Base-by-base conservation (phyloP, 768 basidiomycete genomes). In the Boletus reticulatus region DNA sequence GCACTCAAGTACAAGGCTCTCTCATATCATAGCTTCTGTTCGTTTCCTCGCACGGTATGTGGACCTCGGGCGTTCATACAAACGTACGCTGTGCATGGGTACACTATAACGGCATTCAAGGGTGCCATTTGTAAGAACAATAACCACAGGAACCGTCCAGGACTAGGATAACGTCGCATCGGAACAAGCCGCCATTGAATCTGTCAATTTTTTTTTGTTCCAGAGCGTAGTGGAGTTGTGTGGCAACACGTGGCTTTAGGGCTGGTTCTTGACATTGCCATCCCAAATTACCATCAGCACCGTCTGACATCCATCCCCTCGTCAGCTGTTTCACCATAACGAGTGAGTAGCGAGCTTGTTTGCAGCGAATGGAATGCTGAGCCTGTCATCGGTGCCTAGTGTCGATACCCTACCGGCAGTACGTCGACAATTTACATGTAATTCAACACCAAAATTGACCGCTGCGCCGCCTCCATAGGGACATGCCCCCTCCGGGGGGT, bases 401-500 rank as follows among this genome's bases (percentile, higher is more conserved):
- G 69, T 68, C 65, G 34, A 56, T 65, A 55, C 58, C 55, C 27
- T 69, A 67, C 61, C 57, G 58, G 61, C 72, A 70, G 67, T 71
- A 54, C 32, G 66, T 66, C 11, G 39, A 38, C 38, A 43, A 55
- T 62, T 39, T 60, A 57, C 31, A n/a, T 47, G 44, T 14, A 29
- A 9, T 48, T 53, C 42, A 41, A 37, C 42, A n/a, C n/a, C n/a
- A 49, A 34, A 34, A 48, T 37, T 61, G 47, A 62, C 55, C 43
- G 37, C 22, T 46, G 31, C 22, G 52, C 49, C 44, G 17, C 60
- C 55, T 55, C 62, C 53, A 55, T 74, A 97, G 95, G 75, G 96
- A 99, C 69, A 89, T 99, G 85, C 96, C 96, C 64, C 96, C 96
- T 41, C 63, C 85, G 43, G 94, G 94, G 58, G 96, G 96, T 3